Evolutionary conservation across 2,329 filamentous ascomycete genomes (phyloP), one percentile per base, ranked within the genome.

Genomic region (Ophiostoma himal-ulmi): DNA sequence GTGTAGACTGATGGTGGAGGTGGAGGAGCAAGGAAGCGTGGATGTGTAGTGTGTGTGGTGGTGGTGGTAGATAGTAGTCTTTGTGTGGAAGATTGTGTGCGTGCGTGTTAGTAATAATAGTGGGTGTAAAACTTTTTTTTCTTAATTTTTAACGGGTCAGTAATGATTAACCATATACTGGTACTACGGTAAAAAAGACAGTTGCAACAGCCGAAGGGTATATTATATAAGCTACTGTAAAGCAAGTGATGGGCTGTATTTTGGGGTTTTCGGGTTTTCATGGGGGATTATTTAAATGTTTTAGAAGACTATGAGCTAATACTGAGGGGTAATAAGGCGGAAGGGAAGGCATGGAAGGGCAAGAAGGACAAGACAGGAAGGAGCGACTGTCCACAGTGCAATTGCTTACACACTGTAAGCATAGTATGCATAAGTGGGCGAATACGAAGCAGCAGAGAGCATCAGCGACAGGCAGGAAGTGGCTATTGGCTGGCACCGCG

Each of bases 41-140:
- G 57, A 62, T 57, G 52, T n/a, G 11, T 60, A 60, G 54, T 17
- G 22, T 26, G 57, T 62, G 54, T 5, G 48, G 48, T 54, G n/a
- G 48, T 54, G 39, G 26, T 68, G 41, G 39, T 44, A 48, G 30
- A 11, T 60, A 17, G 54, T 37, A 48, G 17, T 65, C 20, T 64
- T 64, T 65, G 62, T 65, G 62, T 65, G 62, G 36, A 36, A 65
- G 62, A 39, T 65, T 67, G 68, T 62, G 71, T 72, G 70, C 75
- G 74, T 76, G 75, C 75, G 74, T 72, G 74, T 72, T 65, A 65
- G 62, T 65, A 65, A 65, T 65, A 65, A 65, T 65, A 65, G 62
- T 65, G 62, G 62, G 72, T 69, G 73, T 70, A 75, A 75, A 74
- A 73, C 72, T 74, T 76, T 76, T 76, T 76, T 73, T 70, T 72